phyloP scores from a whole-genome alignment of 2,329 filamentous ascomycete species.

The Aureobasidium sp. region DNA sequence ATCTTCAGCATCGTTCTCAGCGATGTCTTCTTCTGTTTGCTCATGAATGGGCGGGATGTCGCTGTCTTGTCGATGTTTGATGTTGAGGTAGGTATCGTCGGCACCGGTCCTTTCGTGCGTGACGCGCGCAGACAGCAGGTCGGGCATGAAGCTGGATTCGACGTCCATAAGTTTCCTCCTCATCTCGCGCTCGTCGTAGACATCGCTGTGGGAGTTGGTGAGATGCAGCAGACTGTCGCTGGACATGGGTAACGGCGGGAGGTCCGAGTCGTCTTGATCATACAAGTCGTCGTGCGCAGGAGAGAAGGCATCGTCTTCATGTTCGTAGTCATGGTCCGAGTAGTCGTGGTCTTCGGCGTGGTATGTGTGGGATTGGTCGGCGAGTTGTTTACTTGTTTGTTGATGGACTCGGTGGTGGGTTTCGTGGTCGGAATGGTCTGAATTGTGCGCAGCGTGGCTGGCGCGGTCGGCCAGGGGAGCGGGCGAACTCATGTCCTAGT shows the following conservation, averaged over 20 bases:
- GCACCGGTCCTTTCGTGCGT: conserved; percentile 24
- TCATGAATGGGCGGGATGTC: conserved; percentile 15
- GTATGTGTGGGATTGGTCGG: background rate
- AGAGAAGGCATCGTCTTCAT: background rate
- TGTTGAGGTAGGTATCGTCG: conserved; percentile 38
- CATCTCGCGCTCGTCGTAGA: conserved; percentile 48
- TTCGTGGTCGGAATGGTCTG: background rate
- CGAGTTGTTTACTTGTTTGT: conserved; percentile 8
- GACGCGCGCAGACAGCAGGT: conserved; percentile 31
- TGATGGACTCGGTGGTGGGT: background rate
- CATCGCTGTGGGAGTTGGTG: conserved; percentile 33
- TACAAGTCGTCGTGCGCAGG: conserved; percentile 32
- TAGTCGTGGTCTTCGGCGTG: background rate
- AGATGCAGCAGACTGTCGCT: conserved; percentile 20
- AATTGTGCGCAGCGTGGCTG: background rate
- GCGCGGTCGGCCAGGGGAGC: background rate
- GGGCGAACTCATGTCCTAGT: conserved; percentile 9
- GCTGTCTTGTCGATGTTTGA: conserved; percentile 15
- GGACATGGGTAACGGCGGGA: conserved; percentile 13
- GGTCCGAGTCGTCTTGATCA: conserved; percentile 30
- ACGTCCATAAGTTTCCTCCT: conserved; percentile 51
- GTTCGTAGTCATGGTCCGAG: background rate
- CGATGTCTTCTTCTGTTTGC: conserved; percentile 20
- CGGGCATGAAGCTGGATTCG: conserved; percentile 55
- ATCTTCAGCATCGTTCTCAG: conserved; percentile 15